Percentiles rank a stretch among this genome's conserved stretches.
phyloP scores from a whole-genome alignment of 140 eudicot species.

The Anethum foeniculum region DNA sequence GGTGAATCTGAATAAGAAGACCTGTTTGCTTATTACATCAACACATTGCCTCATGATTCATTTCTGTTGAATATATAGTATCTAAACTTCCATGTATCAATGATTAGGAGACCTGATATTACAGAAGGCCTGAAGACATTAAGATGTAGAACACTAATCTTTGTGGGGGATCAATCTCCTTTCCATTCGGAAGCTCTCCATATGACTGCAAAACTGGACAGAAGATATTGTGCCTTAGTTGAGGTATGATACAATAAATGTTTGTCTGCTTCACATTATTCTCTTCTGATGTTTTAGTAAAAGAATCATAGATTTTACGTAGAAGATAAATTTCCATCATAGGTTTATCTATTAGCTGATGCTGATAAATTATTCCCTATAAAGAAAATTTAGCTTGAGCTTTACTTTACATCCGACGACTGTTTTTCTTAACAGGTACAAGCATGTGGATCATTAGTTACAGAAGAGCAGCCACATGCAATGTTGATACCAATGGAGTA shows the following conservation, averaged over 20 bases:
- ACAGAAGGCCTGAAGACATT: conserved; percentile 53
- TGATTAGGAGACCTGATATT: conserved; percentile 66
- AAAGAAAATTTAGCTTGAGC: no score
- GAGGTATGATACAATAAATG: conserved; percentile 46
- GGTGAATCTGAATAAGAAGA: conserved; percentile 28
- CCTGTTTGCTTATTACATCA: neutral
- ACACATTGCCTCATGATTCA: neutral
- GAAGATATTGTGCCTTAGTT: conserved; percentile 57
- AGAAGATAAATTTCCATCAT: neutral
- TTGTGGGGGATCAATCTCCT: conserved; percentile 80
- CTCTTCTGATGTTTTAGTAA: neutral
- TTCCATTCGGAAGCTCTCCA: conserved; percentile 72
- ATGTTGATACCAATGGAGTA: conserved; percentile 70
- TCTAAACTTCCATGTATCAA: conserved; percentile 7
- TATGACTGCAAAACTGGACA: conserved; percentile 61
- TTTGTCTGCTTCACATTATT: neutral
- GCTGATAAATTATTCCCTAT: no score
- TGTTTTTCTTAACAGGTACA: conserved; percentile 42
- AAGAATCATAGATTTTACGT: neutral
- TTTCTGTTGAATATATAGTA: neutral
- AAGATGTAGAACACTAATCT: conserved; percentile 73
- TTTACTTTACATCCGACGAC: neutral
- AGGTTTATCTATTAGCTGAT: neutral
- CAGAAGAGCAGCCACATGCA: conserved; percentile 89
- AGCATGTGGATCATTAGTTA: conserved; percentile 87